Base-by-base conservation (phyloP, 495 filamentous ascomycete genomes). In the Opeltia flavorubescens region DNA sequence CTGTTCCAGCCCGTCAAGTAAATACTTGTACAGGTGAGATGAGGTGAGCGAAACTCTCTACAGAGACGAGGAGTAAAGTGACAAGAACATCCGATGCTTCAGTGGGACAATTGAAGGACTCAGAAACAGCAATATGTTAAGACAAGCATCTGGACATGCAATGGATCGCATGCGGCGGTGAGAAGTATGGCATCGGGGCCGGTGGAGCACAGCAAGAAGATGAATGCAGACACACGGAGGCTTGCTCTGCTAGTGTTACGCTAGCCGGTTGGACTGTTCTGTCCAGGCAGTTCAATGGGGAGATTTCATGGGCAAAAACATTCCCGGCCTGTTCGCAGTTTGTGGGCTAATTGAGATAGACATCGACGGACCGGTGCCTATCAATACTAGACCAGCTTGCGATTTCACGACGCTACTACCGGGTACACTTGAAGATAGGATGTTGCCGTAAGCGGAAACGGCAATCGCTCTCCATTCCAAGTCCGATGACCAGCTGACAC, bases 171-270 rank as follows among this genome's bases (percentile, higher is more conserved):
- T 44, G 40, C 51, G 34, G 44, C 44, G 45, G 39, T 48, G 39
- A 48, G 23, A 13, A 46, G 29, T 28, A 3, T 26, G 9, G 18
- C 18, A 42, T 15, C 8, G 11, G 31, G 30, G 9, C 12, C 31
- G 21, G 31, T 38, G 9, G 21, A 40, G 25, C 17, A 23, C 15
- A 31, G 28, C 2, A 46, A 21, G 3, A 26, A 28, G 34, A 24
- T 25, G n/a, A 36, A 44, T 46, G 34, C 50, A 40, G 43, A 45
- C 40, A 43, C 35, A 51, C 48, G 52, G 52, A 45, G 44, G 31
- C 52, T 49, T 54, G 52, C 52, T 51, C 48, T 47, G 21, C 44
- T 54, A 54, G 52, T 44, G 44, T 47, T 8, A 43, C 48, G 52
- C 52, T 54, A 54, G 28, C n/a, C 13, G 13, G 13, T 35, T 5